Conservation (phyloP, 2,329 filamentous ascomycete species). For the Byssochlamys sp. region DNA sequence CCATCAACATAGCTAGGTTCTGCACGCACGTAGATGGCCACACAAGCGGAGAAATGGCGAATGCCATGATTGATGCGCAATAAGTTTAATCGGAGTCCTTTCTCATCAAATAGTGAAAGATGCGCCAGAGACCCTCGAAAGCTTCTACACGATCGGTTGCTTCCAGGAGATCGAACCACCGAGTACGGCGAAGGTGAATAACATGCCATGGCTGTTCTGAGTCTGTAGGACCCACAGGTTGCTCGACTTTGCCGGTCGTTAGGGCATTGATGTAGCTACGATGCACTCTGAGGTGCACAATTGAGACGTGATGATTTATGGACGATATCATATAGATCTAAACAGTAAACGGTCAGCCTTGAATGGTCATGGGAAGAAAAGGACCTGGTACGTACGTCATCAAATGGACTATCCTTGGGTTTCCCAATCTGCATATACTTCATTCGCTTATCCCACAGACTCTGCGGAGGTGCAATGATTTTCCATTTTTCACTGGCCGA, state of each 20-base stretch:
- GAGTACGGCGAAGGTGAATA: constrained; percentile 45
- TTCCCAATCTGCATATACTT: constrained; percentile 50
- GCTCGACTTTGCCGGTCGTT: constrained; percentile 32
- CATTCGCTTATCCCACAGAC: constrained; percentile 48
- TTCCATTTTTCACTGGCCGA: constrained; percentile 45
- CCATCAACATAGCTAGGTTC: not conserved
- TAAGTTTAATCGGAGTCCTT: constrained; percentile 6
- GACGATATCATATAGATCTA: constrained; percentile 55
- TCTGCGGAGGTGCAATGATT: constrained; percentile 40
- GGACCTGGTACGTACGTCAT: constrained; percentile 40
- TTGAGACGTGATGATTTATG: constrained; percentile 53
- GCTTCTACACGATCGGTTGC: constrained; percentile 46
- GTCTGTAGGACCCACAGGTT: constrained; percentile 11
- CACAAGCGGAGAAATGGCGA: not conserved
- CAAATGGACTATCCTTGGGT: constrained; percentile 36
- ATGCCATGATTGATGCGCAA: not conserved
- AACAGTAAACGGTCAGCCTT: constrained; percentile 1
- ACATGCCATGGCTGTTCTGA: constrained; percentile 39
- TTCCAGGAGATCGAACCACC: constrained; percentile 52
- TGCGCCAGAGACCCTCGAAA: constrained; percentile 48
- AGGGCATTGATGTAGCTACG: constrained; percentile 48
- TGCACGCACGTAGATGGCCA: not conserved
- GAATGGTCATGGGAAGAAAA: not conserved
- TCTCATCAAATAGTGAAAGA: constrained; percentile 46
- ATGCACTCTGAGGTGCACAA: constrained; percentile 51